Conservation (phyloP, 306 rosid genomes). For the Castanea sativa region DNA sequence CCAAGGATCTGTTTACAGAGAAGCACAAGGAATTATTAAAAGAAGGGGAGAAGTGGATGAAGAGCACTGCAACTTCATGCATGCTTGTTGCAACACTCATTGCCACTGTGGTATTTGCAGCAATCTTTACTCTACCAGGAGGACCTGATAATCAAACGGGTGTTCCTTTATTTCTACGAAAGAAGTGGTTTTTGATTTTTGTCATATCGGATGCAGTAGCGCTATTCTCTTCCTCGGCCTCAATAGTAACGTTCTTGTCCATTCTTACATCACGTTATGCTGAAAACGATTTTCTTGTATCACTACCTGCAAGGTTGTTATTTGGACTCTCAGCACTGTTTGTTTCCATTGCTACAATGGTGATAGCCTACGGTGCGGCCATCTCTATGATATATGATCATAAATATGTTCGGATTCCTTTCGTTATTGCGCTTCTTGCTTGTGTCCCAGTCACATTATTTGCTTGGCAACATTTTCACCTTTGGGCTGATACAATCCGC, state of each 20-base stretch:
- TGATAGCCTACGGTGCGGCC: conserved; percentile 41
- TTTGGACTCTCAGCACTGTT: conserved; percentile 38
- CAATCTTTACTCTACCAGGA: conserved; percentile 51
- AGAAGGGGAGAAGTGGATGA: conserved; percentile 55
- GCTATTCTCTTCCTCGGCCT: conserved; percentile 38
- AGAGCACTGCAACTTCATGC: conserved; percentile 42
- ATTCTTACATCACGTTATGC: conserved; percentile 52
- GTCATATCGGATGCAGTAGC: conserved; percentile 40
- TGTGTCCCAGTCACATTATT: conserved; percentile 36
- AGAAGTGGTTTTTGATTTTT: conserved; percentile 6
- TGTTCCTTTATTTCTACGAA: not conserved
- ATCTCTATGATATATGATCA: conserved; percentile 29
- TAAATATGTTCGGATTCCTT: conserved; percentile 32
- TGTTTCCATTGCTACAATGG: conserved; percentile 47
- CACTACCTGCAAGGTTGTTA: conserved; percentile 43
- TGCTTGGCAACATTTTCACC: conserved; percentile 29
- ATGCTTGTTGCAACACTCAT: conserved; percentile 50
- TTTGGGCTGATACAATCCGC: conserved; percentile 32
- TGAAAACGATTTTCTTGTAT: conserved; percentile 36
- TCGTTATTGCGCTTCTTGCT: conserved; percentile 20
- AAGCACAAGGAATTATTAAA: conserved; percentile 27
- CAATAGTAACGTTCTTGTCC: conserved; percentile 45
- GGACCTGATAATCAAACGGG: conserved; percentile 22
- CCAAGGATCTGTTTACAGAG: conserved; percentile 33
- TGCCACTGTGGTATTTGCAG: conserved; percentile 49